Conservation (phyloP, 2,329 filamentous ascomycete genomes). For the Sphaerulina musiva region DNA sequence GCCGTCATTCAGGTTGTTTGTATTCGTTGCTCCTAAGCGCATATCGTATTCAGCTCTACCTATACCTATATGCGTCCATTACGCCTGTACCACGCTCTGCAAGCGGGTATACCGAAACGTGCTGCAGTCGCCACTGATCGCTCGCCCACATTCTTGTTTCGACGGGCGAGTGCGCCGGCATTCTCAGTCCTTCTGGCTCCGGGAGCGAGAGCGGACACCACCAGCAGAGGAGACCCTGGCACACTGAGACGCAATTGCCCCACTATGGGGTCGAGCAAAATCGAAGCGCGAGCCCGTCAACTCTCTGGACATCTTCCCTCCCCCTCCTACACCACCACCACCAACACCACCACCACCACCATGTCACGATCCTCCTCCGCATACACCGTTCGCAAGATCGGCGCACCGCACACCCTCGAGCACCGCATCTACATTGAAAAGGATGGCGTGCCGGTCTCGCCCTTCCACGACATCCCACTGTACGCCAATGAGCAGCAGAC, state of each 20-base stretch:
- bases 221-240: slow-evolving; percentile 18
- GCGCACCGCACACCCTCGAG: slow-evolving; percentile 84
- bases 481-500: slow-evolving; percentile 96
- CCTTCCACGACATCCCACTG: slow-evolving; percentile 97
- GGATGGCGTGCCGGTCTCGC: slow-evolving; percentile 87
- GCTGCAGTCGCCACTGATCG: slow-evolving; percentile 8
- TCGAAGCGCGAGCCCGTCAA: slow-evolving; percentile 15
- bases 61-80: slow-evolving; percentile 14
- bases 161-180: slow-evolving; percentile 4
- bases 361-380: slow-evolving; percentile 49
- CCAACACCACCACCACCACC: neutral
- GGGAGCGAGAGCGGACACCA: neutral
- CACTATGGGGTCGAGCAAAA: slow-evolving; percentile 26
- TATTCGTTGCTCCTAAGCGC: neutral
- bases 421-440: slow-evolving; percentile 97
- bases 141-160: slow-evolving; percentile 8
- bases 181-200: too few relatives aligned
- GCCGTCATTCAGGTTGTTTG: neutral
- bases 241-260: slow-evolving; percentile 11
- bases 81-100: slow-evolving; percentile 13
- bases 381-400: slow-evolving; percentile 82
- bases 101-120: slow-evolving; percentile 9
- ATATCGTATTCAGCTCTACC: neutral
- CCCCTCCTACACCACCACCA: slow-evolving; percentile 12
- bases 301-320: slow-evolving; percentile 17